Base-by-base conservation (phyloP, 331 rosid genomes). In the Quercus lobata region DNA sequence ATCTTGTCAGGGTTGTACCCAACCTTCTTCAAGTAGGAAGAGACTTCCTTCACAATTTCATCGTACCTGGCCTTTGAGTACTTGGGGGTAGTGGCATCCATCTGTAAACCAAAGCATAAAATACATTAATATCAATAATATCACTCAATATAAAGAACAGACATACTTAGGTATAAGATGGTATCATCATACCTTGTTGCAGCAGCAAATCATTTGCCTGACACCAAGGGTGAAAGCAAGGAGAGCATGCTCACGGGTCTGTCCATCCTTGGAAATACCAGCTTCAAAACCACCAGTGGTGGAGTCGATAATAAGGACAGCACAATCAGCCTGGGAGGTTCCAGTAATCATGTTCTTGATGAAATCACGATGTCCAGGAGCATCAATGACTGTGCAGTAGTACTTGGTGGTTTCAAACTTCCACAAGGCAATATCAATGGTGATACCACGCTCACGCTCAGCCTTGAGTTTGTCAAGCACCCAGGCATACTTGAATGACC, bases 261-360 rank as follows among this genome's bases (percentile, higher is more conserved):
- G 93, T 9, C 93, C 93, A 71, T 90, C 93, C 90, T 87, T 90
- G 6, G 93, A 90, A 66, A 87, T 89, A 7, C 93, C 90, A 32
- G 93, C 93, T 78, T 87, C 93, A 72, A 89, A 89, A 83, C 92
- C 92, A 76, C 92, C 92, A 55, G 92, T 89, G 1, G 92, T 89
- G 32, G 92, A 89, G 69, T 89, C 92, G 25, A 89, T 89, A 44
- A 89, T 84, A 10, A 89, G 92, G 57, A 89, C 89, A 25, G 89
- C 93, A 78, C 93, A 89, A 27, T 89, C 93, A 74, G 91, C 93
- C 74, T 89, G 90, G 10, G 92, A 89, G n/a, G 92, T 89, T 5
- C 90, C 92, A 16, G 92, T 89, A 58, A 89, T 89, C 93, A 89
- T 89, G 52, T 89, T 89, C 85, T 89, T 89, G 24, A 87, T 89